Percentiles rank a stretch among this genome's conserved stretches.
phyloP scores from a whole-genome alignment of 2,329 filamentous ascomycete genomes.

The Fusarium pininemorale region DNA sequence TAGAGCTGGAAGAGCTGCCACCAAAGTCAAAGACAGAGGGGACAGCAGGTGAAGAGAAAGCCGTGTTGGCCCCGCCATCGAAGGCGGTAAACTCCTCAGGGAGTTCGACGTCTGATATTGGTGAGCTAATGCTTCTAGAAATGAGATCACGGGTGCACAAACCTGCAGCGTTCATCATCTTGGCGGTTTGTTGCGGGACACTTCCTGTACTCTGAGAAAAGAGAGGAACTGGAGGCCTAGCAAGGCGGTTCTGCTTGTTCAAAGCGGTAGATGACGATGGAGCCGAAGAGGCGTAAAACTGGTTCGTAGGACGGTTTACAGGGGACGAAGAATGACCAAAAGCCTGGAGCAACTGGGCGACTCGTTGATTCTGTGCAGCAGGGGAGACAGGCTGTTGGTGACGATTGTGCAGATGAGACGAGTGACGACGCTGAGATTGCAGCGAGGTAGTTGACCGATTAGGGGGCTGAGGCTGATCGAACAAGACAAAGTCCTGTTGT shows the following conservation, averaged over 20 bases:
- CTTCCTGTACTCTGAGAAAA: constrained; percentile 70
- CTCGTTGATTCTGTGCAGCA: constrained; percentile 65
- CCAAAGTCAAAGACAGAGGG: constrained; percentile 61
- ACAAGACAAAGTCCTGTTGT: constrained; percentile 83
- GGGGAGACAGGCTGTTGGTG: constrained; percentile 51
- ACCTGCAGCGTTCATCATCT: constrained; percentile 58
- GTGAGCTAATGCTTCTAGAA: constrained; percentile 45
- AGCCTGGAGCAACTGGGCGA: constrained; percentile 67
- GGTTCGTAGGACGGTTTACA: constrained; percentile 65
- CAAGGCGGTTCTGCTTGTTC: constrained; percentile 61
- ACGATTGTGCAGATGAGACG: constrained; percentile 56
- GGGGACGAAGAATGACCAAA: constrained; percentile 65
- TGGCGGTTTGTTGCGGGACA: constrained; percentile 57
- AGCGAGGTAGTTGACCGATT: constrained; percentile 52
- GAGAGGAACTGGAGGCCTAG: constrained; percentile 75
- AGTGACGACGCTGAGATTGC: constrained; percentile 56
- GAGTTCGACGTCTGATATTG: constrained; percentile 63
- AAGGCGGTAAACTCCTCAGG: constrained; percentile 68
- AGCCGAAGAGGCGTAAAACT: constrained; percentile 75
- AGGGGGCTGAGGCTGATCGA: constrained; percentile 61
- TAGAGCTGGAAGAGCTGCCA: constrained; percentile 58
- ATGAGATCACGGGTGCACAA: constrained; percentile 20
- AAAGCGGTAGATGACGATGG: constrained; percentile 67
- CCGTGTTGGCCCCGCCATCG: constrained; percentile 60
- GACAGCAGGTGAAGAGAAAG: constrained; percentile 64